Base-by-base conservation (phyloP, 1,284 basidiomycete genomes). In the Ganoderma lucidum region DNA sequence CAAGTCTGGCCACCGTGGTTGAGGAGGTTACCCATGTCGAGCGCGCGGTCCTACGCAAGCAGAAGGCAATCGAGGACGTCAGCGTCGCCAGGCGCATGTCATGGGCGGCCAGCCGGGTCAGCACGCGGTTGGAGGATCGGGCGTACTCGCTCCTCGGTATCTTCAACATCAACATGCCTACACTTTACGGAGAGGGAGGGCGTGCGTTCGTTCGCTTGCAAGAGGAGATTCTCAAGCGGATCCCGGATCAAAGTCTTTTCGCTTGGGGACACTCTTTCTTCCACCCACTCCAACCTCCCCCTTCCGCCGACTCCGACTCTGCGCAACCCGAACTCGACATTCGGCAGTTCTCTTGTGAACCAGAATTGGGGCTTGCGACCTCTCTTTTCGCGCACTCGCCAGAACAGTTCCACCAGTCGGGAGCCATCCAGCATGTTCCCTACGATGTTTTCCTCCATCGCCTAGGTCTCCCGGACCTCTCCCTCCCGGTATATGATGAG, bases 61-160 rank as follows among this genome's bases (percentile, higher is more conserved):
- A 39, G 37, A 19, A 12, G 17, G 30, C 32, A 6, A 39, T 35
- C 56, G 56, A 59, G 56, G 48, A 53, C 12, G 30, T 37, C 56
- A 59, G 56, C 37, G 56, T 59, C 9, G 56, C 56, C 37, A 32
- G 32, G n/a, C 56, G 56, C 9, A 30, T 64, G 32, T 67, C 55
- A 2, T 68, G 66, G 66, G 66, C 55, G 4, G n/a, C 55, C n/a
- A 19, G n/a, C n/a, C 28, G 59, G 14, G 23, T 28, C 12, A 68
- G 62, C 12, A 68, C 66, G 12, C 32, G 62, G 17, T 42, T 39
- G 12, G 66, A 68, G 42, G 66, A 68, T 37, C 42, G 32, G 44
- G 66, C 66, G 23, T 68, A 68, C 45, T 63, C 62, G 9, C 55
- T 68, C 3, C 41, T 68, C 10, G 66, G 66, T n/a, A 56, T 64